These are phyloP conservation scores for Lactarius trivialis DNA, from an alignment of 768 basidiomycete species.

Conservation along the genomic window DNA sequence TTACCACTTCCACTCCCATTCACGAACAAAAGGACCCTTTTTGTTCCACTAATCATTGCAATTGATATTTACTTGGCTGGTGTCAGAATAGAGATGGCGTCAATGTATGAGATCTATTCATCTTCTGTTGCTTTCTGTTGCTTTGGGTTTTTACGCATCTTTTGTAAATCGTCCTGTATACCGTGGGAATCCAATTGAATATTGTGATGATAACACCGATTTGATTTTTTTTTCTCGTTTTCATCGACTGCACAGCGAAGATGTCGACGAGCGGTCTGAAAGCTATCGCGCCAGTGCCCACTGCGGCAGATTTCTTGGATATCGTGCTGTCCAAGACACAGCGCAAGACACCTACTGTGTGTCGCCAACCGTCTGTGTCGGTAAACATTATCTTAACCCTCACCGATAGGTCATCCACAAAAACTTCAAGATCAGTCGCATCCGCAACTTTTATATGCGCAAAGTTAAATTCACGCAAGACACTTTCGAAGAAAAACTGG, in stretches of 20 bases:
- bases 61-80: neutral
- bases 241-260: conserved; percentile 7
- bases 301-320: conserved; percentile 89
- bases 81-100: neutral
- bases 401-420: conserved; percentile 84
- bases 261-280: conserved; percentile 90
- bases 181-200: conserved; percentile 9
- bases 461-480: conserved; percentile 99
- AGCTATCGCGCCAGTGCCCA: conserved; percentile 97
- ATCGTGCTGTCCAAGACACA: conserved; percentile 92
- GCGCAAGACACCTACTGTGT: conserved; percentile 92
- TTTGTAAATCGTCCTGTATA: conserved; percentile 1
- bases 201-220: neutral
- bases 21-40: neutral
- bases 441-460: conserved; percentile 97
- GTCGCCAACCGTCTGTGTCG: conserved; percentile 21
- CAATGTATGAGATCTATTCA: conserved; percentile 7
- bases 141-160: conserved; percentile 5
- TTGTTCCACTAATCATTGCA: conserved; percentile 1
- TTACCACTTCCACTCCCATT: neutral
- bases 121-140: conserved; percentile 7
- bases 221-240: too few species aligned
- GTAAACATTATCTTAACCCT: neutral
- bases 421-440: conserved; percentile 99
- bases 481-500: conserved; percentile 91